Evolutionary conservation across 768 basidiomycete genomes (phyloP), one percentile per base, ranked within the genome.

Genomic region (Termitomyces eurrhizus): DNA sequence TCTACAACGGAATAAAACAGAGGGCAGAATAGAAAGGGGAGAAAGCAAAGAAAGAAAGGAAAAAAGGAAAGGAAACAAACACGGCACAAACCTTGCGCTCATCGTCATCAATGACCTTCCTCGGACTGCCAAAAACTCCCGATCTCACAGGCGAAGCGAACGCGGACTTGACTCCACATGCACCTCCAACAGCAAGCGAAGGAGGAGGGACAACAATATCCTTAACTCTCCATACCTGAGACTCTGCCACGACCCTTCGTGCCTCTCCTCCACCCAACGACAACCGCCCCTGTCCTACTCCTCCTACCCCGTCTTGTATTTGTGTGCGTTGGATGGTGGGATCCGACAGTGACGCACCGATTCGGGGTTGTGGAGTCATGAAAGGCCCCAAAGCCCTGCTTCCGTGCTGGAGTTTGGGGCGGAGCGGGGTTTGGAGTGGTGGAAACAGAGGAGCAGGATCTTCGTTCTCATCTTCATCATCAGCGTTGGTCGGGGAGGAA

Each of bases 161-260:
- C 16, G 39, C 49, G 26, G 26, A 16, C 33, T 7, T 8, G 48
- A 1, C 7, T 32, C 6, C 18, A 29, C 29, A 2, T 29, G 29
- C n/a, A 45, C 33, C 54, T 42, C 41, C 7, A 26, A 13, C 57
- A 35, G 56, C 32, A 52, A 57, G 42, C 32, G 61, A 29, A 29
- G 41, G 29, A 37, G 62, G 51, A 1, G 82, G 80, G 3, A 85
- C 74, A 14, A 83, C 75, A 41, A 87, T 77, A 57, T 86, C 86
- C 48, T 72, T 75, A 11, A 86, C 81, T 56, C 75, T 79, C 87
- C 84, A 87, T 14, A 81, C 76, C 45, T 80, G 78, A 2, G 83
- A 66, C 2, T 49, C 54, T 16, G 41, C 54, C 11, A 80, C 68
- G 8, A 85, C 75, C 13, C 83, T 74, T 39, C 77, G 76, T 1